These are phyloP conservation scores for Colletotrichum gloeosporioides DNA, from an alignment of 2,329 filamentous ascomycete genomes.

Conservation along the genomic window DNA sequence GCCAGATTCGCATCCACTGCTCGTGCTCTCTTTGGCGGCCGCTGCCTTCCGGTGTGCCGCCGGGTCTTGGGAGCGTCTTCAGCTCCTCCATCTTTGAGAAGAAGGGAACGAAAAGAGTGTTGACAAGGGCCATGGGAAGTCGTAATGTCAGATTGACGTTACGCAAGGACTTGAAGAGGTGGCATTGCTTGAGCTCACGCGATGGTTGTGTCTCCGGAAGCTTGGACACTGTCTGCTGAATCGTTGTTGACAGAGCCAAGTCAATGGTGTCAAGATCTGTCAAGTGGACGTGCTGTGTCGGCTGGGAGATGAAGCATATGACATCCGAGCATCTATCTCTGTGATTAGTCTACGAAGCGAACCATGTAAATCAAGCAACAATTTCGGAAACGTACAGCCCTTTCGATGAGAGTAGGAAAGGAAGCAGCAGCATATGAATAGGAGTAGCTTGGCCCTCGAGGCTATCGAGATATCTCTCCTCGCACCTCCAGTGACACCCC, in stretches of 20 bases:
- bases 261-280: no score
- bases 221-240: no score
- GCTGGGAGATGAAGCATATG: not conserved
- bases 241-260: no score
- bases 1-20: not conserved
- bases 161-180: no score
- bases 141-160: no score
- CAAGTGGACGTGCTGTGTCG: not conserved
- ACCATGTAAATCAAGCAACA: not conserved
- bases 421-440: not conserved
- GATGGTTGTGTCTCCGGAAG: no score
- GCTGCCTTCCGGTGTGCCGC: not conserved
- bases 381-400: not conserved
- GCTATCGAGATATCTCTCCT: not conserved
- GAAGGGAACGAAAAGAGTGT: not conserved
- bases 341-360: not conserved
- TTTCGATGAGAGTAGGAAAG: not conserved
- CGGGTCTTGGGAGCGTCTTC: not conserved
- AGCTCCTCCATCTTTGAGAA: not conserved
- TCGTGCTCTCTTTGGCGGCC: not conserved
- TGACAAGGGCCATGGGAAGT: not conserved
- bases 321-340: not conserved
- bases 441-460: fast-evolving
- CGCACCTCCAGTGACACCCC: not conserved
- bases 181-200: no score